Evolutionary conservation across 176 grass and related monocot genomes (phyloP).

Genomic region (Luzula sylvatica): DNA sequence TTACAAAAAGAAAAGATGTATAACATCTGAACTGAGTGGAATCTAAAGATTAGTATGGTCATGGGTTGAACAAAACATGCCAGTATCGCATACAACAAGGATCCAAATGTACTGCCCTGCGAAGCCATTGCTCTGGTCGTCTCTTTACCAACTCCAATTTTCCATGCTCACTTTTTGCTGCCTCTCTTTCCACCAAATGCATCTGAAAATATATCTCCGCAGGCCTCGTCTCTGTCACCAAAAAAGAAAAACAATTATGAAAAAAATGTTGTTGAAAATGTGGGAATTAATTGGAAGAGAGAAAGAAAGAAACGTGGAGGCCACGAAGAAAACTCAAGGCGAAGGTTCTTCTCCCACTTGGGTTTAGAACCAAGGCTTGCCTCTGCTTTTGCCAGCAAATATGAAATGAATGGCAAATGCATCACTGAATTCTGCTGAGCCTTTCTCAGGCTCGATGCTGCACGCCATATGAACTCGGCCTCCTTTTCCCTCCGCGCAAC

Average conservation of each 20-base stretch:
- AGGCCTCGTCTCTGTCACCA: constrained; percentile 52
- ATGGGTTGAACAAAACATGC: constrained; percentile 44
- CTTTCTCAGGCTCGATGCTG: constrained; percentile 57
- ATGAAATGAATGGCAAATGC: constrained; percentile 47
- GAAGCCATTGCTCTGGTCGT: constrained; percentile 61
- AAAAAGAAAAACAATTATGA: neutral
- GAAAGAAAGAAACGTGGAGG: constrained; percentile 37
- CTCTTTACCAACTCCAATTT: constrained; percentile 27
- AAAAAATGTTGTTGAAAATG: neutral
- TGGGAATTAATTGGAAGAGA: neutral
- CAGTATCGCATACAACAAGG: constrained; percentile 79
- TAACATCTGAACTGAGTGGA: neutral
- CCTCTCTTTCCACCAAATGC: constrained; percentile 61
- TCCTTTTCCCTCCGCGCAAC: constrained; percentile 46
- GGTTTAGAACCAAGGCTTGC: constrained; percentile 73
- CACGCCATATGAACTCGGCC: constrained; percentile 59
- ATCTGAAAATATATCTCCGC: constrained; percentile 91
- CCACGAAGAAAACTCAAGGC: constrained; percentile 82
- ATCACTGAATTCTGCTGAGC: constrained; percentile 50
- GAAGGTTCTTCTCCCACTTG: constrained; percentile 92
- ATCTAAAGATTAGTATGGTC: too few relatives aligned
- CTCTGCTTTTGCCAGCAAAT: constrained; percentile 85
- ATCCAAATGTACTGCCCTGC: constrained; percentile 67
- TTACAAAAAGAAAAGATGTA: neutral
- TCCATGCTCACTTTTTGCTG: constrained; percentile 16